Percentiles rank a stretch among this genome's conserved stretches.
phyloP scores from a whole-genome alignment of 2,329 filamentous ascomycete species.

The Neonectria neomacrospora region DNA sequence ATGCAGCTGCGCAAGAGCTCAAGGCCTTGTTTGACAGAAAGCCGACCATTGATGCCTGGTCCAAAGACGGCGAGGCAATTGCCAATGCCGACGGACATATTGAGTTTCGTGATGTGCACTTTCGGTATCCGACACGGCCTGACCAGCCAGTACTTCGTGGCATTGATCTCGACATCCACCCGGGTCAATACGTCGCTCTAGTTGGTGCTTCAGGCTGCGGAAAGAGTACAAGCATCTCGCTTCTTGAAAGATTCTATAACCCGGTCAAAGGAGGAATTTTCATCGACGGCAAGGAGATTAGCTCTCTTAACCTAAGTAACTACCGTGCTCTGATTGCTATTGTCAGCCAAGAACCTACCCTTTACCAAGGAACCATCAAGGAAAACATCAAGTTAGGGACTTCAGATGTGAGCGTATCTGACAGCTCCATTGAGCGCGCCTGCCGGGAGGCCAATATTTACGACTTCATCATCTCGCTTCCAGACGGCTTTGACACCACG shows the following conservation, averaged over 20 bases:
- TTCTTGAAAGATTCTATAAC: constrained; percentile 67
- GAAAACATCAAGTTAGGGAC: constrained; percentile 61
- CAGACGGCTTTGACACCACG: neutral
- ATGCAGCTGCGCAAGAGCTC: constrained; percentile 79
- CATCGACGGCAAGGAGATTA: constrained; percentile 31
- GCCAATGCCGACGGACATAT: constrained; percentile 71
- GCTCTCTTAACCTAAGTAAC: constrained; percentile 30
- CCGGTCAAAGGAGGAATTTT: constrained; percentile 9
- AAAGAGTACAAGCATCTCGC: constrained; percentile 63
- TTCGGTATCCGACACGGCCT: constrained; percentile 75
- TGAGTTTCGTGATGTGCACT: constrained; percentile 70
- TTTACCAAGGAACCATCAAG: constrained; percentile 57
- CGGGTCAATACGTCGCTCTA: constrained; percentile 50
- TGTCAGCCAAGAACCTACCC: constrained; percentile 44
- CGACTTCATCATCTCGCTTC: constrained; percentile 7
- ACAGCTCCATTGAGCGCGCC: constrained; percentile 49
- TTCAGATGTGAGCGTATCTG: constrained; percentile 40
- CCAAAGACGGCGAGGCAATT: constrained; percentile 70
- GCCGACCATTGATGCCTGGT: constrained; percentile 83
- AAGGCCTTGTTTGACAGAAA: constrained; percentile 81
- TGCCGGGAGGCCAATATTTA: constrained; percentile 13
- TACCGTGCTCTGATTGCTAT: constrained; percentile 44
- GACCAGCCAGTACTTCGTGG: constrained; percentile 72
- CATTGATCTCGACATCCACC: constrained; percentile 65
- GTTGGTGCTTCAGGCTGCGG: constrained; percentile 61